A percentile compares a stretch with the other conserved stretches of the same genome.
Evolutionary conservation across 805 yeast species (phyloP).

Genomic region (Barnettozyma siamensis): DNA sequence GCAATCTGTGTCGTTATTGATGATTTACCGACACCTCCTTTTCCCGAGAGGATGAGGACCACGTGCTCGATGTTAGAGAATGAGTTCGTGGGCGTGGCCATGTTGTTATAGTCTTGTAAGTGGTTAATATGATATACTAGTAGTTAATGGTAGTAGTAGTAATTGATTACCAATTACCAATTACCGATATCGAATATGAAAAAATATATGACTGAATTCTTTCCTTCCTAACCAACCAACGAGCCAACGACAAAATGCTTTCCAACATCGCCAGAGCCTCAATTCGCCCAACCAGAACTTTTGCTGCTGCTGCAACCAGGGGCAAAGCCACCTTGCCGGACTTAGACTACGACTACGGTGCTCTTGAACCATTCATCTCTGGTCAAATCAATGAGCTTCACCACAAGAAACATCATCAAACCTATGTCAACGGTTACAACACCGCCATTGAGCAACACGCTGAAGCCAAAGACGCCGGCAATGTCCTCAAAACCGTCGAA

Average conservation of each 20-base stretch:
- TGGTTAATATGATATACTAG: too few species aligned
- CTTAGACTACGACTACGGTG: constrained; percentile 77
- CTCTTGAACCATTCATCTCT: constrained; percentile 80
- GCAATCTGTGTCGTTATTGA: constrained; percentile 95
- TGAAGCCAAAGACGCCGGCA: constrained; percentile 56
- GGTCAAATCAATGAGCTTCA: constrained; percentile 84
- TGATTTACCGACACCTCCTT: constrained; percentile 97
- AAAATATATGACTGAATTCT: too few species aligned
- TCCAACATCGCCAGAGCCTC: background rate
- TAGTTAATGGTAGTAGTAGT: too few species aligned
- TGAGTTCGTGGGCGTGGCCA: too few species aligned
- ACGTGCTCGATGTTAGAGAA: constrained; percentile 63
- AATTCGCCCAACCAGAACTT: background rate
- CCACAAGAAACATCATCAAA: constrained; percentile 88
- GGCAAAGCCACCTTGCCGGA: constrained; percentile 62
- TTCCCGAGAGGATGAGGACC: constrained; percentile 80
- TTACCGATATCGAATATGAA: too few species aligned
- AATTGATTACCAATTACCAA: too few species aligned
- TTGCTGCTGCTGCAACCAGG: constrained; percentile 1
- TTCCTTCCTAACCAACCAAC: background rate
- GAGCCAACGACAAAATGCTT: constrained; percentile 1
- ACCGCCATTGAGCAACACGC: constrained; percentile 67
- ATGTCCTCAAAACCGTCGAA: constrained; percentile 52
- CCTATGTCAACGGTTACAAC: constrained; percentile 84
- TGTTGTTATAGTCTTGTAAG: too few species aligned